Conservation (phyloP, 108 stramenopile species). For the Stephanodiscus minutulus region DNA sequence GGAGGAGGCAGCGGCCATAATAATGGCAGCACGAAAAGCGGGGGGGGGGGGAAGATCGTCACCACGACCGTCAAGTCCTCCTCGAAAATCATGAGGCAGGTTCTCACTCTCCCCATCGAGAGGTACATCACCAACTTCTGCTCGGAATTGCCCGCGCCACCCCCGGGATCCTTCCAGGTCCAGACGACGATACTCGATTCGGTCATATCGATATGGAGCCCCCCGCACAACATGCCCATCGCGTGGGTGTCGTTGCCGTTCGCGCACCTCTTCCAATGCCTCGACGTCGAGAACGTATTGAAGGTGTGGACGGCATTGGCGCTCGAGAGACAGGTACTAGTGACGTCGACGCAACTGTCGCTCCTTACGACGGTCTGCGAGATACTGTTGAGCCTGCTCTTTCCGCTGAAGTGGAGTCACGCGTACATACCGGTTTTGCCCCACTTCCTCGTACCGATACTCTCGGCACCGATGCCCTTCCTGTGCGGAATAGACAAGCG, state of each 20-base stretch:
- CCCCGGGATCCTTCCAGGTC: constrained; percentile 89
- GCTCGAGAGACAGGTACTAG: constrained; percentile 83
- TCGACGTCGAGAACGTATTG: constrained; percentile 84
- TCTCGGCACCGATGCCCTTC: constrained; percentile 86
- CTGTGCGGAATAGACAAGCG: constrained; percentile 85
- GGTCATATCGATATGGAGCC: constrained; percentile 83
- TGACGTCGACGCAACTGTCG: constrained; percentile 87
- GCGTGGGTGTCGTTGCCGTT: constrained; percentile 90
- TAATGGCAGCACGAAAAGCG: background rate
- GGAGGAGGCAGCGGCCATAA: background rate
- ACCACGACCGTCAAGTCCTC: constrained; percentile 5
- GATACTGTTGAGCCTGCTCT: constrained; percentile 85
- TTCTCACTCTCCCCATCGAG: constrained; percentile 90
- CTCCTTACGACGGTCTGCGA: constrained; percentile 84
- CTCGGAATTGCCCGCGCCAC: constrained; percentile 92
- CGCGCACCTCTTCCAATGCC: constrained; percentile 78
- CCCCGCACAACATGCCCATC: constrained; percentile 90
- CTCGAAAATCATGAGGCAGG: constrained; percentile 19
- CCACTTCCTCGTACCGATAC: constrained; percentile 76
- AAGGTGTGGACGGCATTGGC: constrained; percentile 76
- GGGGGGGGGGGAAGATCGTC: background rate
- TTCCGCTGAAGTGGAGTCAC: constrained; percentile 92
- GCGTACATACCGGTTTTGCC: constrained; percentile 88
- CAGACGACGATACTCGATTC: constrained; percentile 76
- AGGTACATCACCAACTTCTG: constrained; percentile 94